Conservation (phyloP, 352 stramenopile species). For the Phytophthora syringae region DNA sequence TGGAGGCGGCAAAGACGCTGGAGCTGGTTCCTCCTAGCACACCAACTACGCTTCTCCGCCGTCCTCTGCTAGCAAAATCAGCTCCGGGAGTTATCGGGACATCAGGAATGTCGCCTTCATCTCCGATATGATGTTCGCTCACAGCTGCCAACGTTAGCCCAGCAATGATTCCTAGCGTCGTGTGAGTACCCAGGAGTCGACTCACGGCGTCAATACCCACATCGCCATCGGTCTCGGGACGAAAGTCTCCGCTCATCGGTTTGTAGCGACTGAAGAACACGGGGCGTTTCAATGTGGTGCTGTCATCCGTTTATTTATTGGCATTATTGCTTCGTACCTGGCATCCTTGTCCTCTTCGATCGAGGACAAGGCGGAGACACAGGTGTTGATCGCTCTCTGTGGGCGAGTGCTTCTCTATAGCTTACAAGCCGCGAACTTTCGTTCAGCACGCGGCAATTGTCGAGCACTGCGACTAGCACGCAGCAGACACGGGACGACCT, state of each 20-base stretch:
- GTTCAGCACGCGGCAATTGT: conserved; percentile 20
- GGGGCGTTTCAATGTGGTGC: conserved; percentile 28
- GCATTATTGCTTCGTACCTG: conserved; percentile 25
- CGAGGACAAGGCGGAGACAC: conserved; percentile 30
- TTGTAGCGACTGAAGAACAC: conserved; percentile 12
- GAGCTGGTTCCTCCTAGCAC: conserved; percentile 7
- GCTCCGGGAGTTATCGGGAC: conserved; percentile 8
- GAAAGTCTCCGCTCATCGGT: conserved; percentile 31
- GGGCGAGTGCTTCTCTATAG: conserved; percentile 30
- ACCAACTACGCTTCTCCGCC: conserved; percentile 17
- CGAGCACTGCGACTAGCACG: conserved; percentile 20
- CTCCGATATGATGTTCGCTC: conserved; percentile 37
- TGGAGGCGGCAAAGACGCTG: conserved; percentile 28
- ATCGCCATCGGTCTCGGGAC: conserved; percentile 29
- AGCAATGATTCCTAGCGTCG: conserved; percentile 64
- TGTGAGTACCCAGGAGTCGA: conserved; percentile 47
- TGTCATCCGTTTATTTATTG: conserved; percentile 34
- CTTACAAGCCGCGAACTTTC: conserved; percentile 39
- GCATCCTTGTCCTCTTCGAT: conserved; percentile 38
- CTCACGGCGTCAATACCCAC: conserved; percentile 28
- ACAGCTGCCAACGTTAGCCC: conserved; percentile 51
- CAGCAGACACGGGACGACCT: conserved; percentile 27
- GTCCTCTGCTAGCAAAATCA: conserved; percentile 5
- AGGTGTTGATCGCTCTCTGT: conserved; percentile 4
- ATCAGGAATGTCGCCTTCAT: conserved; percentile 31